Conservation (phyloP, 768 basidiomycete genomes). For the Hydnomerulius pinastri region DNA sequence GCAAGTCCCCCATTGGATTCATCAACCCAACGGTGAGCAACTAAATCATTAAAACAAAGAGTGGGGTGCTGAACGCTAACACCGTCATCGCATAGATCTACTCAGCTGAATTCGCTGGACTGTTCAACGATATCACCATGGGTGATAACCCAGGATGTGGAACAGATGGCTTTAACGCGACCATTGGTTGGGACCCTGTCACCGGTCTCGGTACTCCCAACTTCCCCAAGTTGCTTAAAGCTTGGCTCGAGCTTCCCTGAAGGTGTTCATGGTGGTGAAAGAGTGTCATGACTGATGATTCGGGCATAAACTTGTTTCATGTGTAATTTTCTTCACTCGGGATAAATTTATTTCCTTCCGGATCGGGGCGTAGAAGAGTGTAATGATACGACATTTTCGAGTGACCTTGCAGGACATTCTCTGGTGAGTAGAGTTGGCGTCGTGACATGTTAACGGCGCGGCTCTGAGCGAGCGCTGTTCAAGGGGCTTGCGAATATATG, state of each 20-base stretch:
- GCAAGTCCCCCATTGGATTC: slow-evolving; percentile 39
- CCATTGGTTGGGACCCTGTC: slow-evolving; percentile 31
- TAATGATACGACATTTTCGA: neutral
- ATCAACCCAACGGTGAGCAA: slow-evolving; percentile 48
- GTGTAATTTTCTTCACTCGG: neutral
- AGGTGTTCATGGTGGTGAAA: too few species aligned
- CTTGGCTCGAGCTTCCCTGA: slow-evolving; percentile 31
- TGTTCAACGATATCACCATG: slow-evolving; percentile 24
- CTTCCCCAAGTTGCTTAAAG: slow-evolving; percentile 28
- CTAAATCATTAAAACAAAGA: too few species aligned
- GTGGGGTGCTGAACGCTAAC: too few species aligned
- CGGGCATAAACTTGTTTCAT: neutral
- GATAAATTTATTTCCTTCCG: neutral
- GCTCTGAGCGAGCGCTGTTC: neutral
- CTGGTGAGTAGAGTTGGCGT: too few species aligned
- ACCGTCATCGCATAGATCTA: slow-evolving; percentile 18
- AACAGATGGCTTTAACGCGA: slow-evolving; percentile 44
- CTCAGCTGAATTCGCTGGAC: slow-evolving; percentile 9
- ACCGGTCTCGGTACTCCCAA: slow-evolving; percentile 14
- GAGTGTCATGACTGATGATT: too few species aligned
- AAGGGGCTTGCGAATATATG: neutral
- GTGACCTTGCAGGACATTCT: too few species aligned
- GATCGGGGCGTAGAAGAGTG: neutral
- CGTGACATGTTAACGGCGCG: too few species aligned
- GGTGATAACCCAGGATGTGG: slow-evolving; percentile 51